Evolutionary conservation across 306 rosid species (phyloP).

Genomic region (Canavalia ensiformis): DNA sequence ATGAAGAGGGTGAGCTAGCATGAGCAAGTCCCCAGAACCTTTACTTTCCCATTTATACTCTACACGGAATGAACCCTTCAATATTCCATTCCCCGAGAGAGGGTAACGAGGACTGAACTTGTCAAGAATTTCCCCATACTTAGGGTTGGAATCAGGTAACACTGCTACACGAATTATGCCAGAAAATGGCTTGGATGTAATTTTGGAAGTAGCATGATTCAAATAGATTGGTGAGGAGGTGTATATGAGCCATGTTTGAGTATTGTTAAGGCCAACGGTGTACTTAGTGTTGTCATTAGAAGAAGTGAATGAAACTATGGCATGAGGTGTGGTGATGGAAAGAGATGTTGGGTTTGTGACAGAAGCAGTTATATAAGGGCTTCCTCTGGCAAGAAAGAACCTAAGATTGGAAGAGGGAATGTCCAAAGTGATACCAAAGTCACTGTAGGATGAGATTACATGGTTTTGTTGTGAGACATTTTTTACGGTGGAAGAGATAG

Average conservation of each 20-base stretch:
- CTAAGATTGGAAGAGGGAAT: constrained; percentile 71
- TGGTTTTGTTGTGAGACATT: constrained; percentile 47
- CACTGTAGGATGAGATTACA: constrained; percentile 67
- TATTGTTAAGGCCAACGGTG: constrained; percentile 69
- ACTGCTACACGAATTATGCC: constrained; percentile 72
- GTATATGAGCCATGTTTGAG: constrained; percentile 83
- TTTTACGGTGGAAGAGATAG: constrained; percentile 59
- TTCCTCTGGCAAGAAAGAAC: constrained; percentile 78
- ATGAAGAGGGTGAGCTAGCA: constrained; percentile 95
- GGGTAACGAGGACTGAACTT: constrained; percentile 75
- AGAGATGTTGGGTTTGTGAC: constrained; percentile 56
- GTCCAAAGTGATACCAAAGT: constrained; percentile 81
- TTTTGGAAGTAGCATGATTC: constrained; percentile 37
- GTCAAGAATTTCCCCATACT: constrained; percentile 62
- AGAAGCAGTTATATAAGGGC: constrained; percentile 71
- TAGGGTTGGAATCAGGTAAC: constrained; percentile 53
- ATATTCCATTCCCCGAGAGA: constrained; percentile 67
- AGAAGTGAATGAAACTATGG: constrained; percentile 64
- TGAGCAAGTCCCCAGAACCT: constrained; percentile 75
- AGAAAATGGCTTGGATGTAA: constrained; percentile 62
- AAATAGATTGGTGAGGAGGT: constrained; percentile 65
- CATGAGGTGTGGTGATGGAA: constrained; percentile 71
- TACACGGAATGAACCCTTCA: constrained; percentile 56
- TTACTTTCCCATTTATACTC: constrained; percentile 79
- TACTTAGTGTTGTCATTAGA: constrained; percentile 59